phyloP scores from a whole-genome alignment of 805 yeast species.

The Ogataea parapolymorpha region DNA sequence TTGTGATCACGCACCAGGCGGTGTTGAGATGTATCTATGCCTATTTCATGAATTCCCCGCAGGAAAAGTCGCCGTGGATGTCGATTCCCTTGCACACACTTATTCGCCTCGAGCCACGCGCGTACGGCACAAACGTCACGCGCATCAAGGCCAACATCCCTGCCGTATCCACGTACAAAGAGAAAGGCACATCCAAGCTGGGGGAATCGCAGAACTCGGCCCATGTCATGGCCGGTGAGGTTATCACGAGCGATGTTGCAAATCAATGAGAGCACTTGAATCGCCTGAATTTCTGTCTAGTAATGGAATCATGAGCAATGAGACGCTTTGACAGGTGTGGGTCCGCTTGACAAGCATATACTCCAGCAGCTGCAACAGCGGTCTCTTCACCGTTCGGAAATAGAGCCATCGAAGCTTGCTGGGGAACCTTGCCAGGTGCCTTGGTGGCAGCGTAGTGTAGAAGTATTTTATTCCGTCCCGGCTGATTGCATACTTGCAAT shows the following conservation, averaged over 20 bases:
- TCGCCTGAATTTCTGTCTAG: conserved; percentile 8
- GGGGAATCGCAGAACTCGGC: conserved; percentile 45
- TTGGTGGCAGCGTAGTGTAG: conserved; percentile 6
- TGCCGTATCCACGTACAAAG: conserved; percentile 95
- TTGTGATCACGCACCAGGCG: conserved; percentile 97
- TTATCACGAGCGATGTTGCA: conserved; percentile 34
- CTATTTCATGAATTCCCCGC: conserved; percentile 97
- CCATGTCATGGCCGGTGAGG: conserved; percentile 45
- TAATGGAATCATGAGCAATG: conserved; percentile 17
- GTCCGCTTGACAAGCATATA: conserved; percentile 14
- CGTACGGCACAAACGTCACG: conserved; percentile 84
- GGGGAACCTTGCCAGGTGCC: neutral
- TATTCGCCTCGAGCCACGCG: conserved; percentile 92
- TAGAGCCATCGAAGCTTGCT: neutral
- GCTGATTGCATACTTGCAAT: conserved; percentile 13
- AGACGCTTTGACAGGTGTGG: conserved; percentile 17
- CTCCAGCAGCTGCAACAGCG: conserved; percentile 6
- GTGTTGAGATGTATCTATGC: conserved; percentile 95
- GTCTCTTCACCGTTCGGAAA: neutral
- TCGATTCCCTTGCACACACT: conserved; percentile 94
- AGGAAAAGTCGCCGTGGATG: conserved; percentile 98
- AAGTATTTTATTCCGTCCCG: conserved; percentile 12
- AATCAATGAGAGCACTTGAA: neutral
- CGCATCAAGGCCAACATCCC: conserved; percentile 95
- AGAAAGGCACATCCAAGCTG: conserved; percentile 77